Base-by-base conservation (phyloP, 164 flowering plant genomes). In the Kalanchoe fedtschenkoi region DNA sequence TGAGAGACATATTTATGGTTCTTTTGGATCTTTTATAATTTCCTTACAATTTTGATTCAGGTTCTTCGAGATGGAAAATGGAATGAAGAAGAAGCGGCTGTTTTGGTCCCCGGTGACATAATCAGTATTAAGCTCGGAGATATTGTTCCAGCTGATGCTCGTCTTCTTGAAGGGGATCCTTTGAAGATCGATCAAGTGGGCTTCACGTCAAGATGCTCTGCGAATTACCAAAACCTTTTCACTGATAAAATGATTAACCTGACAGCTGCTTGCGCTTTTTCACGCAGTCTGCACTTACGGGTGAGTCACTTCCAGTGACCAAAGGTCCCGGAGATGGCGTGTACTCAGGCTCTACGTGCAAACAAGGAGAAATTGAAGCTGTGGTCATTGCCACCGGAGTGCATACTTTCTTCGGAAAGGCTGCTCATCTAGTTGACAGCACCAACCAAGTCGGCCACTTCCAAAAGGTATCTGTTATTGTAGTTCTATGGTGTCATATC, bases 131-230 rank as follows among this genome's bases (percentile, higher is more conserved):
- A 51, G 32, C 56, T 51, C 29, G 56, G 56, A 22, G 56, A 51
- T 51, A 51, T 51, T 51, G 56, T 51, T 17, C 56, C 56, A 26
- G 56, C 56, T 24, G 56, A 51, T 51, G 56, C 56, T 17, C 56
- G 56, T 51, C 56, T 51, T 51, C 56, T 51, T 51, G 56, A 51
- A 51, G 56, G 56, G 32, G 56, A 51, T 51, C 56, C 56, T 51
- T 51, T 51, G 13, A 51, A 51, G 17, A 51, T 51, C 33, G 56
- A 51, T 51, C 56, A 51, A 32, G 56, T 51, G 26, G 16, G 1
- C 8, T 51, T 26, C 30, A 24, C 32, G 26, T 13, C 1, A 26
- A 6, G 17, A 4, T 24, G 24, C 13, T 0, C 3, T 51, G 32
- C 14, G 15, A 11, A n/a, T n/a, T n/a, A n/a, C n/a, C n/a, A n/a